Evolutionary conservation across 163 green algal genomes (phyloP).

Genomic region (Prototheca wickerhamii): DNA sequence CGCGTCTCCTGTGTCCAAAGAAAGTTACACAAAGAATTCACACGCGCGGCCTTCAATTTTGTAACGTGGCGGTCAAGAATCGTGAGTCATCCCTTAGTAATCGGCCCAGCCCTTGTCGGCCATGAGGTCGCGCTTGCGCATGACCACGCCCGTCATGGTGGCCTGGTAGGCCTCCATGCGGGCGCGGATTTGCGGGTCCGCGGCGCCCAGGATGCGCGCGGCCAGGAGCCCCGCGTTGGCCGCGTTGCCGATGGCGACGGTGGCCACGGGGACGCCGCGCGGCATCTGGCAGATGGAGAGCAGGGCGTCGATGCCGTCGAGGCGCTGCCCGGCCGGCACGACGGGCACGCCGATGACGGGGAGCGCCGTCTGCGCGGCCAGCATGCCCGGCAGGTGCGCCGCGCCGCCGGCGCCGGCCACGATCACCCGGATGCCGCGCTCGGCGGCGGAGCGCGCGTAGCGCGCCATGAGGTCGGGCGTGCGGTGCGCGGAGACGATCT

Average conservation of each 20-base stretch:
- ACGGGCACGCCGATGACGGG: slow-evolving; percentile 95
- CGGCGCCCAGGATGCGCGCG: slow-evolving; percentile 66
- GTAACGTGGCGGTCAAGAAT: too few species aligned
- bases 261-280: slow-evolving; percentile 72
- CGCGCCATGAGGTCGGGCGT: slow-evolving; percentile 92
- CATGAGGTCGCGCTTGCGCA: slow-evolving; percentile 51
- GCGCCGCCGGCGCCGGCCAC: slow-evolving; percentile 84
- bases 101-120: slow-evolving; percentile 44
- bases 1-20: too few species aligned
- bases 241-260: slow-evolving; percentile 92
- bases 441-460: slow-evolving; percentile 71
- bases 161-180: slow-evolving; percentile 58
- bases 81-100: slow-evolving; percentile 51
- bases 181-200: slow-evolving; percentile 50
- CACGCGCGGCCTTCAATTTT: too few species aligned
- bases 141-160: slow-evolving; percentile 51
- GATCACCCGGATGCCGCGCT: slow-evolving; percentile 68
- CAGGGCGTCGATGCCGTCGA: slow-evolving; percentile 93
- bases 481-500: slow-evolving; percentile 87
- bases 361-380: slow-evolving; percentile 89
- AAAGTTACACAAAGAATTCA: too few species aligned
- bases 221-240: slow-evolving; percentile 91
- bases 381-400: slow-evolving; percentile 96
- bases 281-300: slow-evolving; percentile 92
- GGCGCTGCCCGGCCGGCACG: slow-evolving; percentile 59